Evolutionary conservation across 2,329 filamentous ascomycete genomes (phyloP).

Genomic region (Cytospora paraplurivora): DNA sequence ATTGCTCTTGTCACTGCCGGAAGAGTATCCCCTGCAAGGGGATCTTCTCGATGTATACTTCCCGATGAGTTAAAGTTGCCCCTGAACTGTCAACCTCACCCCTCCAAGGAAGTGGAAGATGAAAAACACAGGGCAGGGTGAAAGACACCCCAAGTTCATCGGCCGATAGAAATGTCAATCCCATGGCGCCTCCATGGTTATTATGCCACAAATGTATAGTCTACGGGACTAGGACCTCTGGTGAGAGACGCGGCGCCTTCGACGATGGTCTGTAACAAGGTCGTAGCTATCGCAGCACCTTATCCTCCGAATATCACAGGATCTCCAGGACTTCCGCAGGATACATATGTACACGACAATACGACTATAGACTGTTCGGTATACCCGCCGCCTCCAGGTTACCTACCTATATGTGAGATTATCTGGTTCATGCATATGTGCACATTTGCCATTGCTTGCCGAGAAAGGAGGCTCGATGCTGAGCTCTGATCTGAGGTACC

Average conservation of each 20-base stretch:
- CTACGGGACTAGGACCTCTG: too few species aligned
- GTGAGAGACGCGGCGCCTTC: too few species aligned
- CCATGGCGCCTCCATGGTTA: not conserved
- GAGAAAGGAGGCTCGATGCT: not conserved
- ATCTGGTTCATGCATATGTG: not conserved
- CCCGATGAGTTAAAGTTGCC: too few species aligned
- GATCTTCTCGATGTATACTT: not conserved
- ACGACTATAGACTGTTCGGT: not conserved
- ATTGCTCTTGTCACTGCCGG: conserved; percentile 6
- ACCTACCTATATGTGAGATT: not conserved
- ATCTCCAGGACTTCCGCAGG: not conserved
- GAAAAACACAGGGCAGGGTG: too few species aligned
- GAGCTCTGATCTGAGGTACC: not conserved
- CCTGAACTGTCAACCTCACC: too few species aligned
- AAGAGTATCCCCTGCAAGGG: not conserved
- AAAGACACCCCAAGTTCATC: too few species aligned
- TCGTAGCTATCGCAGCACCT: not conserved
- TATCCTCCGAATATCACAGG: not conserved
- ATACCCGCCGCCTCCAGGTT: not conserved
- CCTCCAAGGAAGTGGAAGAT: too few species aligned
- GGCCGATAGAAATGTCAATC: too few species aligned
- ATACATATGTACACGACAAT: not conserved
- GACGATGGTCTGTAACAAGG: not conserved
- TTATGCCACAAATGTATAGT: not conserved
- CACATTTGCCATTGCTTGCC: not conserved